Base-by-base conservation (phyloP, 352 stramenopile genomes). In the Phytophthora melonis region DNA sequence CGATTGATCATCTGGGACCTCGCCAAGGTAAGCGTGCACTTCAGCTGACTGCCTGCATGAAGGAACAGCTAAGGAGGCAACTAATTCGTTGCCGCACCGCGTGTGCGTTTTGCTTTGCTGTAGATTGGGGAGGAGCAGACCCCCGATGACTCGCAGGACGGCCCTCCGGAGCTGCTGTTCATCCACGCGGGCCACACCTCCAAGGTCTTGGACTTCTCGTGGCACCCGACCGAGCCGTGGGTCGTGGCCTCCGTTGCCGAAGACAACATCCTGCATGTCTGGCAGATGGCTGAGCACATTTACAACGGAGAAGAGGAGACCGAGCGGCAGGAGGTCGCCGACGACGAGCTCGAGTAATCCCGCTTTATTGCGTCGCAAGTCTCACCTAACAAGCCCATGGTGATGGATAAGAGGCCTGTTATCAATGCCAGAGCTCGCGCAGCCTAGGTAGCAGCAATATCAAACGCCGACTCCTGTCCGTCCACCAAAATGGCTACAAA, bases 181-280 rank as follows among this genome's bases (percentile, higher is more conserved):
- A 92, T 99, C 62, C 98, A 99, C 82, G 98, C 97, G 34, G 98
- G 98, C 9, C 98, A 99, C 86, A 99, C 98, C 5, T 84, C 86
- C 58, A 99, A 99, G 77, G 96, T 99, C 47, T 98, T 91, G 63
- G 98, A 99, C 81, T 98, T 99, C 66, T 95, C 84, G 54, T 99
- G 96, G 96, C 99, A 99, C 84, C 70, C 81, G 25, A 97, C 98
- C 69, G 90, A 99, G 66, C 89, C 95, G 45, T 99, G 98, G 97
- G 91, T 98, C 50, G 81, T 99, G 23, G 94, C 97, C 4, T 98
- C 90, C 52, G 97, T 99, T 14, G 96, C 96, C 18, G 98, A 99
- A 76, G 98, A 99, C 83, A 99, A 99, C 80, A 93, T 99, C 32
- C 80, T 99, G 23, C 98, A 99, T 78, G 93, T 99, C 63, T 99